phyloP scores from a whole-genome alignment of 192 early-diverging fungal genomes.

The Phlyctochytrium arcticum region DNA sequence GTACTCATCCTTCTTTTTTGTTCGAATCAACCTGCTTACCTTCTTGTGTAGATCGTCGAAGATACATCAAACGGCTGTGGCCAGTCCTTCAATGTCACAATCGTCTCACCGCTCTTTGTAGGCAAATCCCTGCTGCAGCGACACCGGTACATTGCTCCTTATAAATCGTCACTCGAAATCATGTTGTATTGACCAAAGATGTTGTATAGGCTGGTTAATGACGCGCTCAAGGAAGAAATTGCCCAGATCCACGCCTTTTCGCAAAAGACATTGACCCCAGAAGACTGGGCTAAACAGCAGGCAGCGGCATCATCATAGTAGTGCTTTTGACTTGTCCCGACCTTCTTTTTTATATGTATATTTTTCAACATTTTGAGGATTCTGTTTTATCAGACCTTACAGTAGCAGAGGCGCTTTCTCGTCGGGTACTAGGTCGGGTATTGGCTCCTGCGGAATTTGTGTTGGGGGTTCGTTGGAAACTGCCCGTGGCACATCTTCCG shows the following conservation, averaged over 20 bases:
- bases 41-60: slow-evolving; percentile 31
- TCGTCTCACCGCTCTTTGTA: slow-evolving; percentile 71
- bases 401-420: too few species aligned
- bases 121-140: slow-evolving; percentile 65
- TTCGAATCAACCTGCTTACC: background rate
- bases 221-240: slow-evolving; percentile 73
- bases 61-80: slow-evolving; percentile 79
- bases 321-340: too few species aligned
- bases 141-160: slow-evolving; percentile 55
- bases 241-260: slow-evolving; percentile 79
- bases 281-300: slow-evolving; percentile 46
- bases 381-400: too few species aligned
- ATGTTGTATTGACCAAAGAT: slow-evolving; percentile 6
- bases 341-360: too few species aligned
- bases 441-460: too few species aligned
- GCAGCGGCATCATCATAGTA: background rate
- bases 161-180: too few species aligned
- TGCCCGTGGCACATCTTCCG: background rate
- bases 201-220: slow-evolving; percentile 64
- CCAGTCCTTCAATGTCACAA: slow-evolving; percentile 71
- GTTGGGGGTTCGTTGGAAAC: background rate
- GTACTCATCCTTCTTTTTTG: background rate
- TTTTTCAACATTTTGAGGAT: too few species aligned
- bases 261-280: slow-evolving; percentile 67
- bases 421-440: too few species aligned